Percentiles rank a stretch among this genome's conserved stretches.
phyloP scores from a whole-genome alignment of 2,329 filamentous ascomycete species.

The Teratosphaeria epicoccoides region DNA sequence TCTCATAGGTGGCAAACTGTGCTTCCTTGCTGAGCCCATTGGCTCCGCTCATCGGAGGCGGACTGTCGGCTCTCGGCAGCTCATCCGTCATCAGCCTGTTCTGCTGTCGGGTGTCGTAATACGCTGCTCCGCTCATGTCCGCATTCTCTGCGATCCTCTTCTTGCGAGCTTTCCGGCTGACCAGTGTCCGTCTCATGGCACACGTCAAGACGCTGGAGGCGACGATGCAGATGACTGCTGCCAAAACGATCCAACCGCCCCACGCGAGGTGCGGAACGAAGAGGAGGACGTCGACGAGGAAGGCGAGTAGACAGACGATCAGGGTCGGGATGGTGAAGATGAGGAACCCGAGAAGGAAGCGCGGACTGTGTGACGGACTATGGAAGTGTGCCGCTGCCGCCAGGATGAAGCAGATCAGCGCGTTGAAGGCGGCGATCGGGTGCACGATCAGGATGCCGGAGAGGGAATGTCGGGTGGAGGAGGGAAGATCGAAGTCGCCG shows the following conservation, averaged over 20 bases:
- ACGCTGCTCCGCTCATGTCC: conserved; percentile 93
- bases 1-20: conserved; percentile 55
- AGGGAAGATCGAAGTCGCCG: conserved; percentile 52
- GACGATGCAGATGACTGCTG: conserved; percentile 74
- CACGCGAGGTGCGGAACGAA: conserved; percentile 91
- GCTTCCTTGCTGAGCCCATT: conserved; percentile 32
- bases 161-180: conserved; percentile 86
- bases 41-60: conserved; percentile 45
- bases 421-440: conserved; percentile 77
- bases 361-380: conserved; percentile 74
- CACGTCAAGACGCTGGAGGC: conserved; percentile 78
- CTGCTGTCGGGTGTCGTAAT: conserved; percentile 48
- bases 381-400: conserved; percentile 77
- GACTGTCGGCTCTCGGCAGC: conserved; percentile 43
- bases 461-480: conserved; percentile 56
- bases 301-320: conserved; percentile 71
- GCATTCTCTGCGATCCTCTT: conserved; percentile 86
- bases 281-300: conserved; percentile 84
- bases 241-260: conserved; percentile 89
- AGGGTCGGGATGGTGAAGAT: conserved; percentile 81
- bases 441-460: conserved; percentile 87
- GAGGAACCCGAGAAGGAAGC: conserved; percentile 74
- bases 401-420: conserved; percentile 72
- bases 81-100: conserved; percentile 25
- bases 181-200: conserved; percentile 84